These are phyloP conservation scores for Beauveria asiatica DNA, from an alignment of 2,329 filamentous ascomycete species.

Conservation along the genomic window DNA sequence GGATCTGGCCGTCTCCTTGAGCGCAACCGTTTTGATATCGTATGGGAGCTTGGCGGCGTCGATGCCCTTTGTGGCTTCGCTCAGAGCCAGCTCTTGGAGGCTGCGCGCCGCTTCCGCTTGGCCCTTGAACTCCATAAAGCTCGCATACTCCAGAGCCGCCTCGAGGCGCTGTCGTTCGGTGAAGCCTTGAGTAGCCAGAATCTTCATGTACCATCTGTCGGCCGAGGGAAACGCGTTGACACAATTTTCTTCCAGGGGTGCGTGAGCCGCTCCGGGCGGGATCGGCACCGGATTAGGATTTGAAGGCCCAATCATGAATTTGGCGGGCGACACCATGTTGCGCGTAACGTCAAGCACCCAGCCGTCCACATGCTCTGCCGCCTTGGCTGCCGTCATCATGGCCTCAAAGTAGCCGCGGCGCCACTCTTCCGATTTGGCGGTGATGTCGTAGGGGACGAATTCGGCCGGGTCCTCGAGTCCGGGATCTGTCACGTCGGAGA, in stretches of 20 bases:
- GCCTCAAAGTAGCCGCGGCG: constrained; percentile 76
- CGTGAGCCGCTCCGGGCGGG: constrained; percentile 50
- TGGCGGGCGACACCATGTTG: constrained; percentile 58
- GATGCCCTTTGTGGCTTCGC: constrained; percentile 57
- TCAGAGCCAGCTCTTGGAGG: constrained; percentile 67
- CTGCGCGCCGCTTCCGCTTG: constrained; percentile 56
- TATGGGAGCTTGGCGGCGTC: constrained; percentile 35
- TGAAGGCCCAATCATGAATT: constrained; percentile 70
- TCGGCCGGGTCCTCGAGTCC: constrained; percentile 60
- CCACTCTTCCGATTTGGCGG: constrained; percentile 74
- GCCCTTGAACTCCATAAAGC: constrained; percentile 75
- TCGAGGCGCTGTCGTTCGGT: constrained; percentile 70
- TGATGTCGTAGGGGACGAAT: constrained; percentile 57
- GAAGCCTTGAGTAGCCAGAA: constrained; percentile 74
- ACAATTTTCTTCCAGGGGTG: constrained; percentile 69
- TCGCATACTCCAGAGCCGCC: constrained; percentile 73
- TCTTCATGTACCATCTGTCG: constrained; percentile 70
- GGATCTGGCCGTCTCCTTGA: constrained; percentile 48
- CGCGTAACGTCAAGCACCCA: constrained; percentile 64
- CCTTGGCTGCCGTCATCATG: constrained; percentile 66
- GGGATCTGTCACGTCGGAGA: constrained; percentile 52
- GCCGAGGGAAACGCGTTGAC: constrained; percentile 60
- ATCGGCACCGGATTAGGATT: constrained; percentile 74
- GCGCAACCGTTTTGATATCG: constrained; percentile 52
- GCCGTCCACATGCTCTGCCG: constrained; percentile 73